These are phyloP conservation scores for Cryphonectria japonica DNA, from an alignment of 2,329 filamentous ascomycete genomes.

Conservation along the genomic window DNA sequence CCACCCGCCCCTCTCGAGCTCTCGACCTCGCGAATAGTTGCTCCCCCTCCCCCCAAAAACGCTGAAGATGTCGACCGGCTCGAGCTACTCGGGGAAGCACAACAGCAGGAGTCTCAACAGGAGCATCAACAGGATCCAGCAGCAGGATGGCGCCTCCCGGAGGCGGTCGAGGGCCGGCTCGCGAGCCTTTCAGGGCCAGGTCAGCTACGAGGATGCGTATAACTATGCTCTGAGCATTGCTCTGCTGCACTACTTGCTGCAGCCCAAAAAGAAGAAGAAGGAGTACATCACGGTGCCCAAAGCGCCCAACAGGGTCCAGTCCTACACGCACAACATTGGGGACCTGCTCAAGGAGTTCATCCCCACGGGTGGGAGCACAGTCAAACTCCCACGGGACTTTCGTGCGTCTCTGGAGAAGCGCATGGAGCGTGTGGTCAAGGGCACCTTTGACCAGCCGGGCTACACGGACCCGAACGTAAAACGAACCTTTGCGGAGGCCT, in stretches of 20 bases:
- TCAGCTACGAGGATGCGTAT: slow-evolving; percentile 81
- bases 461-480: slow-evolving; percentile 91
- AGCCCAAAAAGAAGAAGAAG: slow-evolving; percentile 85
- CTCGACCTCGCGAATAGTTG: slow-evolving; percentile 12
- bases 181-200: slow-evolving; percentile 49
- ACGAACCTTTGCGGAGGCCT: slow-evolving; percentile 90
- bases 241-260: slow-evolving; percentile 89
- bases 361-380: slow-evolving; percentile 41
- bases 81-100: slow-evolving; percentile 51
- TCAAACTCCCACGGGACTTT: slow-evolving; percentile 63
- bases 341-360: slow-evolving; percentile 89
- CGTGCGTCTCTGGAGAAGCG: slow-evolving; percentile 65
- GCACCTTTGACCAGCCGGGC: slow-evolving; percentile 81
- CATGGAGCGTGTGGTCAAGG: slow-evolving; percentile 78
- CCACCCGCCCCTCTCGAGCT: background rate
- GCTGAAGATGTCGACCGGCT: slow-evolving; percentile 54
- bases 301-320: slow-evolving; percentile 64
- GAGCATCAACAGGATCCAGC: slow-evolving; percentile 49
- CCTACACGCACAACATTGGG: slow-evolving; percentile 67
- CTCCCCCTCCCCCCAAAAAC: background rate
- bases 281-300: slow-evolving; percentile 77
- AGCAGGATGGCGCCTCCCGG: slow-evolving; percentile 40
- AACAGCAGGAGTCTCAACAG: slow-evolving; percentile 49
- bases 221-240: slow-evolving; percentile 88
- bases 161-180: slow-evolving; percentile 50